Conservation (phyloP, 805 yeast genomes). For the Lachancea dasiensis region DNA sequence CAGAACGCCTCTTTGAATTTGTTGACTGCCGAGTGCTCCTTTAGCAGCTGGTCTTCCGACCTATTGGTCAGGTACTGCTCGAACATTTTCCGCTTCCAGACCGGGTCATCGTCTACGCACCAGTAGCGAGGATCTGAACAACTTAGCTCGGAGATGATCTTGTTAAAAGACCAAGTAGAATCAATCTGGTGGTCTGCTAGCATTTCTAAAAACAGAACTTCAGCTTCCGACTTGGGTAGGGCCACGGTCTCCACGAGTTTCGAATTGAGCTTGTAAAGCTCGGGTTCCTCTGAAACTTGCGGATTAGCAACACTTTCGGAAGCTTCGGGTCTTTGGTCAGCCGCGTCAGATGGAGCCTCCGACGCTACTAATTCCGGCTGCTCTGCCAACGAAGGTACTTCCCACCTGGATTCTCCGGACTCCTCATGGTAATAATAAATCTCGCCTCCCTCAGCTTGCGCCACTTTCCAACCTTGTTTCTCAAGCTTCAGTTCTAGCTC, state of each 20-base stretch:
- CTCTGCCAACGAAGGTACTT: conserved; percentile 43
- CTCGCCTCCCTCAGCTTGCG: conserved; percentile 48
- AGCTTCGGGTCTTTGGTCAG: not conserved
- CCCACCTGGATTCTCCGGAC: conserved; percentile 75
- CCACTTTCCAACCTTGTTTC: conserved; percentile 50
- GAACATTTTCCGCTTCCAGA: conserved; percentile 52
- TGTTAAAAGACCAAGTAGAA: conserved; percentile 68
- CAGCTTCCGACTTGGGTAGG: conserved; percentile 34
- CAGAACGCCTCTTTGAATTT: conserved; percentile 51
- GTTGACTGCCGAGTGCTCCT: conserved; percentile 47
- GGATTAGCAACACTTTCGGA: not conserved
- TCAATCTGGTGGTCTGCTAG: conserved; percentile 54
- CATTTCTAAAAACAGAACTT: conserved; percentile 44
- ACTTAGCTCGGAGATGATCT: conserved; percentile 49
- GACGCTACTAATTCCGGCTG: conserved; percentile 7
- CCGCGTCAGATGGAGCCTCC: conserved; percentile 1
- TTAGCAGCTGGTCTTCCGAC: conserved; percentile 44
- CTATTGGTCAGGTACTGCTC: conserved; percentile 56
- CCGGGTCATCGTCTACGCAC: conserved; percentile 52
- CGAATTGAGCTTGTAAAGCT: conserved; percentile 22
- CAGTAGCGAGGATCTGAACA: conserved; percentile 61
- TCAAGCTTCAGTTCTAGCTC: conserved; percentile 42
- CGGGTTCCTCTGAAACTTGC: not conserved
- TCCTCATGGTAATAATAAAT: conserved; percentile 62
- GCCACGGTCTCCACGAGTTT: conserved; percentile 26